Base-by-base conservation (phyloP, 2,329 filamentous ascomycete species). In the Nectriaceae sp. region DNA sequence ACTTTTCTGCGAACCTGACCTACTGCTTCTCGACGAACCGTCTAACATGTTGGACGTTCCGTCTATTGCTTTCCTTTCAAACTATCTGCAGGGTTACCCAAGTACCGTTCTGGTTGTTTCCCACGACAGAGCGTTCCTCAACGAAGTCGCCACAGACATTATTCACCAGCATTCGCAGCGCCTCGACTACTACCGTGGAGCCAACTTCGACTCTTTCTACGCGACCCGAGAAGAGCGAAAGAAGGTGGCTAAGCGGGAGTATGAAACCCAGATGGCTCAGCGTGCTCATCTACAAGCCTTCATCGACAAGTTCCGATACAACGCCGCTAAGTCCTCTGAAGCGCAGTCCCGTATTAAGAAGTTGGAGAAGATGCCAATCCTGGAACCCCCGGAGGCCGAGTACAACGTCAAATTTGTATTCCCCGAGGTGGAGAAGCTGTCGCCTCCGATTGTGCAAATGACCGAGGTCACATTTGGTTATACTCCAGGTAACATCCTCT, bases 11-110 rank as follows among this genome's bases (percentile, higher is more conserved):
- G 94, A 99, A 70, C 94, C 94, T 37, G 94, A 99, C 73, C 78
- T 99, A 44, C 75, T 99, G 50, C 81, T 99, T 69, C 90, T 99
- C 61, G 94, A 99, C 77, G 94, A 99, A 84, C 94, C 94, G 75
- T 97, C 93, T 47, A 97, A 97, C 85, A 97, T 97, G 93, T 91
- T 99, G 90, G 94, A 97, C 74, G 94, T 99, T 49, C 94, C 94
- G n/a, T 97, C 94, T 20, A 97, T 99, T 66, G 95, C 94, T 47
- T 99, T 97, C 83, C 82, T 99, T 68, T 89, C 93, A 40, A 93
- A 92, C 65, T 99, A 99, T 67, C 87, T 99, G 8, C 92, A 97
- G 70, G 79, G 78, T 41, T 99, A 99, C 67, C 93, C 93, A 33
- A 96, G 90, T 71, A 97, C 94, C 2, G 85, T 99, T 21, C 79